Evolutionary conservation across 441 rosid species (phyloP).

Genomic region (Metrosideros polymorpha): DNA sequence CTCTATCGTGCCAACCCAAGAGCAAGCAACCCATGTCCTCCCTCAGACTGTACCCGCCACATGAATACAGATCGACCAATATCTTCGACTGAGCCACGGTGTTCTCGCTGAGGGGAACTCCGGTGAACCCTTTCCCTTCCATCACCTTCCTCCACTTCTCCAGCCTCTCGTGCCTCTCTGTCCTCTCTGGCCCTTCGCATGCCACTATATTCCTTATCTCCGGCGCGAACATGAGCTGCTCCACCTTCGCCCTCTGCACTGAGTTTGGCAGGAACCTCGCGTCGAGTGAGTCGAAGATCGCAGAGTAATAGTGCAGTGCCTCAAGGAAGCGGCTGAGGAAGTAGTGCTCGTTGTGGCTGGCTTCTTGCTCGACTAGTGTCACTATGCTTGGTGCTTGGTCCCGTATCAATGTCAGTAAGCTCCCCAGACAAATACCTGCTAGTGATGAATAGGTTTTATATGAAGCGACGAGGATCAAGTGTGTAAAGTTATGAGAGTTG

Average conservation of each 20-base stretch:
- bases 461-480: neutral
- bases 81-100: slow-evolving; percentile 56
- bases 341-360: slow-evolving; percentile 55
- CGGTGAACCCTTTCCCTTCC: slow-evolving; percentile 55
- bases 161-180: slow-evolving; percentile 48
- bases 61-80: slow-evolving; percentile 34
- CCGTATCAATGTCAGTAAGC: slow-evolving; percentile 36
- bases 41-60: slow-evolving; percentile 45
- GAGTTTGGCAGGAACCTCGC: slow-evolving; percentile 52
- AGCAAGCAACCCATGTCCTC: slow-evolving; percentile 62
- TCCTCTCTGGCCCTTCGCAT: slow-evolving; percentile 48
- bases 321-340: slow-evolving; percentile 57
- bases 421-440: slow-evolving; percentile 20
- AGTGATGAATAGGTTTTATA: neutral
- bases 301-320: slow-evolving; percentile 54
- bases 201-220: slow-evolving; percentile 62
- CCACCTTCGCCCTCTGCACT: slow-evolving; percentile 51
- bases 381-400: slow-evolving; percentile 59
- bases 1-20: slow-evolving; percentile 59
- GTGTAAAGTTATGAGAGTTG: neutral
- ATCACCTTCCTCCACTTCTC: slow-evolving; percentile 61
- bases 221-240: slow-evolving; percentile 45
- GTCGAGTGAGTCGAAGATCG: slow-evolving; percentile 45
- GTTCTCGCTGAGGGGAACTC: slow-evolving; percentile 42
- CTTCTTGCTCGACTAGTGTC: slow-evolving; percentile 53